Evolutionary conservation across 805 yeast species (phyloP), one percentile per base, ranked within the genome.

Genomic region (Wickerhamiella slavikovae): DNA sequence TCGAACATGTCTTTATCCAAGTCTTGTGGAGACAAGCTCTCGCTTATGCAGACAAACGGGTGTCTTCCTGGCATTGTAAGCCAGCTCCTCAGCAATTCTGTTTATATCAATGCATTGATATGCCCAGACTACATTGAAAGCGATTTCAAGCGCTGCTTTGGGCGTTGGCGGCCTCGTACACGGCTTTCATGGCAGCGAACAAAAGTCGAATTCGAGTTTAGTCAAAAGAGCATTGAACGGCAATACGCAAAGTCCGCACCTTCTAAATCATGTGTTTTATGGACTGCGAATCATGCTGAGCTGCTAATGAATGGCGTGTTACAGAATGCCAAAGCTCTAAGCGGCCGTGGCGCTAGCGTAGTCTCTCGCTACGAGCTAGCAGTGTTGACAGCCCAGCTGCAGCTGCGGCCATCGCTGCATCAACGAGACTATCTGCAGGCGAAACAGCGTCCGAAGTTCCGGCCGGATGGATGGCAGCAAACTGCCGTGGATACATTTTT

Each of bases 21-120:
- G 47, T 78, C 93, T 1, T 85, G 96, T 47, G 69, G 91, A 1
- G 96, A 85, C 47, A 85, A 85, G 43, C 48, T 85, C 16, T 60
- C 77, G 25, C 30, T 72, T 28, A 61, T 62, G 34, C 94, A 79
- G 45, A 35, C 31, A 23, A 39, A 48, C 4, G 57, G 62, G 9
- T 29, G 56, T 17, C 32, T 57, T 4, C 33, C 34, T 17, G 42
- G 54, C 4, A 45, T 52, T 4, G 36, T 38, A n/a, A 31, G 35
- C n/a, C 30, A 19, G 6, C 15, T 49, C 5, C 29, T 47, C 8
- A 31, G 24, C 3, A 48, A 49, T 5, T 17, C 16, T 2, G 33
- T 45, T 18, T 50, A 38, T 27, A 35, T 56, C 6, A 19, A 30
- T 10, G 34, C 36, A 8, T 27, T 57, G 8, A 38, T 49, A 4